Evolutionary conservation across 225 moss, liverwort and hornwort species (phyloP), one percentile per base, ranked within the genome.

Genomic region (Sphagnum tenellum): DNA sequence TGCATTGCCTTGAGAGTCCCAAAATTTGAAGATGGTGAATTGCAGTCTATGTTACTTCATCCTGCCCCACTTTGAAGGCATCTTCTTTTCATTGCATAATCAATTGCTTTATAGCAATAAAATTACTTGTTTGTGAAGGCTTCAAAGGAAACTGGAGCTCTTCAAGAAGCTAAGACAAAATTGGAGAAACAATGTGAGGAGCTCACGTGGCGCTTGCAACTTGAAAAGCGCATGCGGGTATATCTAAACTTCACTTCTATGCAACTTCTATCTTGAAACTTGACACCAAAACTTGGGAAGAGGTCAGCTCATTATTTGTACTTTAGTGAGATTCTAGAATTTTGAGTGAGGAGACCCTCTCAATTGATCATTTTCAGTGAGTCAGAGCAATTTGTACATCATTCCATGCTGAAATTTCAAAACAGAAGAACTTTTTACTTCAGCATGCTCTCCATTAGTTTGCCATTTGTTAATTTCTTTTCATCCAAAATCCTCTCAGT

Each of bases 141-240:
- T 74, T 88, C 93, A 46, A 90, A 86, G 74, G 90, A 94, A 78
- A 94, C 93, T 3, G 93, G 93, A 12, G 93, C 93, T 49, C 61
- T 94, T 75, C 93, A 90, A 82, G 93, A 88, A 66, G 93, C 93
- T 7, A 94, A 94, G 78, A 94, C 93, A 47, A 81, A 90, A 78
- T 75, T 94, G 63, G 93, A 94, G 74, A 94, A 90, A 69, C 80
- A 82, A 68, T 94, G 93, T 61, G 93, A 94, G 65, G 93, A 94
- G 71, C 93, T 94, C 64, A 94, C 93, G 13, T 94, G 93, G 93
- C 90, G 93, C 61, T 73, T 94, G 63, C 90, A 90, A 68, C 75
- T 94, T 66, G 93, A 94, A 70, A 94, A 90, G 73, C 83, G 90
- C 63, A 77, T 94, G 93, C 82, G 93, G 81, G 93, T 93, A 82